Evolutionary conservation across 495 filamentous ascomycete species (phyloP), one percentile per base, ranked within the genome.

Genomic region (Annulohypoxylon stygium): DNA sequence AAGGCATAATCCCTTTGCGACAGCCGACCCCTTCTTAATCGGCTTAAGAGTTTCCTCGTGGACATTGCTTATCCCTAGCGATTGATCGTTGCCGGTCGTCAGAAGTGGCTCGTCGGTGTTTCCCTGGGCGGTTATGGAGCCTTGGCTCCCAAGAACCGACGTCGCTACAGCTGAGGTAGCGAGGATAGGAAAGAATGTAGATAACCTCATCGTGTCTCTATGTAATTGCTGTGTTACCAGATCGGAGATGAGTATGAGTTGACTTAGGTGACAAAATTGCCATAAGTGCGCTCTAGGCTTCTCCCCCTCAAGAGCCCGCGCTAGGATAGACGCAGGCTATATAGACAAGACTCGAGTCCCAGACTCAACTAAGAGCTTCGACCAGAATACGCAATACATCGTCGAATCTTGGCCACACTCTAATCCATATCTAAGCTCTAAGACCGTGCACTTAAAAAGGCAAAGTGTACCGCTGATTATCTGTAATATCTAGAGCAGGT

Each of bases 161-260:
- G 54, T 33, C 12, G 14, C 53, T 23, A 14, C 61, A 5, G 39
- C 18, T 34, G 54, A 14, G 16, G 30, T 10, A 20, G 33, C 23
- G 18, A 62, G 18, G 2, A 50, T 33, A 34, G 69, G 33, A 23
- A 55, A 11, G 16, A 18, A 16, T 43, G 25, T 30, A 9, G 25
- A 3, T 6, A 61, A 43, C n/a, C n/a, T 61, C 71, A 74, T 70
- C 16, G 53, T 65, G 39, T 57, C 14, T 57, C 14, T 57, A 36
- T 37, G 14, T 57, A 5, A 16, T 16, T 34, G 26, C 41, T 34
- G 25, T 63, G 11, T 3, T 51, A 14, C 36, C 5, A 16, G n/a
- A 14, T 36, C 16, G 3, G 23, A 57, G 47, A 47, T 8, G 58
- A 51, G 25, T 39, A 37, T 41, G n/a, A 57, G 26, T 48, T 8